Conservation (phyloP, 2,329 filamentous ascomycete genomes). For the Xylaria sp. region DNA sequence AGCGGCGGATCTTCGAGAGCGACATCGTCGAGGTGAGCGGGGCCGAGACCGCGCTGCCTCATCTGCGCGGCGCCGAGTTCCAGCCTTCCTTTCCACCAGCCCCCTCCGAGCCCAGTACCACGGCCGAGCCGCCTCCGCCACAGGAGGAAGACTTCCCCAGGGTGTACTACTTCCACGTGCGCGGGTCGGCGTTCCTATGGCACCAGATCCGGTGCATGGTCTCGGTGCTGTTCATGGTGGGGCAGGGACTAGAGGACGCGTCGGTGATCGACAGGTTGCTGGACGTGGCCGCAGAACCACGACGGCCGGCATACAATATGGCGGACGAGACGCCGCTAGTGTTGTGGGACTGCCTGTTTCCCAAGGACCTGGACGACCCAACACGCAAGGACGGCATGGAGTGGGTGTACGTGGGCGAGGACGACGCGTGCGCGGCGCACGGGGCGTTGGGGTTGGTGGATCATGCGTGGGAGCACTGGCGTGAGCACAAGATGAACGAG, state of each 20-base stretch:
- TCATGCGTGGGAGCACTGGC: conserved; percentile 82
- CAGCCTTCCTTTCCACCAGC: conserved; percentile 37
- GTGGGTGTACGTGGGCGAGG: conserved; percentile 82
- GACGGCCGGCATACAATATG: conserved; percentile 88
- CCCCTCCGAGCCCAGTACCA: conserved; percentile 2
- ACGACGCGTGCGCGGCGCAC: conserved; percentile 63
- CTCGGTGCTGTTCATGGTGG: conserved; percentile 88
- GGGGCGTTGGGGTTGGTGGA: conserved; percentile 71
- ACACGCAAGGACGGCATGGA: conserved; percentile 61
- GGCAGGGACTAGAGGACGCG: conserved; percentile 82
- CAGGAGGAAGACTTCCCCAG: conserved; percentile 53
- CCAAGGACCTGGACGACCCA: conserved; percentile 49
- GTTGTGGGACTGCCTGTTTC: conserved; percentile 95
- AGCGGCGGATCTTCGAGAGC: conserved; percentile 77
- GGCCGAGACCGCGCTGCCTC: conserved; percentile 59
- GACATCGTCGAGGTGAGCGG: conserved; percentile 74
- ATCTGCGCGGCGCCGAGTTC: conserved; percentile 56
- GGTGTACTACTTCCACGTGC: conserved; percentile 86
- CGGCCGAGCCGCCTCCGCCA: conserved; percentile 3
- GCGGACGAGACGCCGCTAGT: conserved; percentile 89
- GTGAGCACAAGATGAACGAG: conserved; percentile 87
- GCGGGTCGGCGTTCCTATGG: conserved; percentile 94
- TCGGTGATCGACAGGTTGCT: conserved; percentile 75
- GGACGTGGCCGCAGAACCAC: conserved; percentile 71
- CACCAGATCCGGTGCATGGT: conserved; percentile 97